A percentile compares a stretch with the other conserved stretches of the same genome.
Evolutionary conservation across 2,329 filamentous ascomycete genomes (phyloP).

Genomic region (Phoma sp.): DNA sequence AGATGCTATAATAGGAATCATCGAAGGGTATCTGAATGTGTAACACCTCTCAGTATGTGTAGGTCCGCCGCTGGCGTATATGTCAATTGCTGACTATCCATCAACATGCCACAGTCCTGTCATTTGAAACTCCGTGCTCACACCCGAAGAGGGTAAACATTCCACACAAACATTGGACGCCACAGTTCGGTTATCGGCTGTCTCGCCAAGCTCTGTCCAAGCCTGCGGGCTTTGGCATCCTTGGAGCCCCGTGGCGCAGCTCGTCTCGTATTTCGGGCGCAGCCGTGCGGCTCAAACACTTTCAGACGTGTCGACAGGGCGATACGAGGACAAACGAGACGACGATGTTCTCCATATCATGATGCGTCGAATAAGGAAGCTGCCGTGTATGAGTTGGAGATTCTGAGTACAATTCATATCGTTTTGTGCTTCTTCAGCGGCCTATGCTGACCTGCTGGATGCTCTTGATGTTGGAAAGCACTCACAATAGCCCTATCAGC

Average conservation of each 20-base stretch:
- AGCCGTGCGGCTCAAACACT: slow-evolving; percentile 18
- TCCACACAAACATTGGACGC: neutral
- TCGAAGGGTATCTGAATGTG: neutral
- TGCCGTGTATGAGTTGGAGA: slow-evolving; percentile 28
- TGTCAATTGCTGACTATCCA: neutral
- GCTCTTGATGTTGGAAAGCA: slow-evolving; percentile 1
- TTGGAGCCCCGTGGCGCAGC: slow-evolving; percentile 1
- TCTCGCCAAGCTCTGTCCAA: slow-evolving; percentile 9
- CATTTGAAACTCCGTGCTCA: too few species aligned
- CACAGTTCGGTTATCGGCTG: slow-evolving; percentile 8
- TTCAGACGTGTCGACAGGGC: slow-evolving; percentile 28
- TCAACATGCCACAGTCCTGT: neutral
- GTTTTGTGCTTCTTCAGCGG: slow-evolving; percentile 20
- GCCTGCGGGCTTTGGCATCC: neutral
- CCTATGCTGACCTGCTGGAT: slow-evolving; percentile 21
- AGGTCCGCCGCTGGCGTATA: too few species aligned
- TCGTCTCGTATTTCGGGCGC: neutral
- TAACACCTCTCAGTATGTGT: neutral
- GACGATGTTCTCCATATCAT: slow-evolving; percentile 30
- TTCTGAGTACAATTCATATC: slow-evolving; percentile 2
- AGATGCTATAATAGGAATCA: slow-evolving; percentile 9
- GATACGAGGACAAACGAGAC: slow-evolving; percentile 23
- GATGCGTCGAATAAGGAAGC: slow-evolving; percentile 30
- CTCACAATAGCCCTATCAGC: slow-evolving; percentile 34
- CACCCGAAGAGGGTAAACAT: neutral